Conservation (phyloP, 352 stramenopile genomes). For the Achlya hypogyna region DNA sequence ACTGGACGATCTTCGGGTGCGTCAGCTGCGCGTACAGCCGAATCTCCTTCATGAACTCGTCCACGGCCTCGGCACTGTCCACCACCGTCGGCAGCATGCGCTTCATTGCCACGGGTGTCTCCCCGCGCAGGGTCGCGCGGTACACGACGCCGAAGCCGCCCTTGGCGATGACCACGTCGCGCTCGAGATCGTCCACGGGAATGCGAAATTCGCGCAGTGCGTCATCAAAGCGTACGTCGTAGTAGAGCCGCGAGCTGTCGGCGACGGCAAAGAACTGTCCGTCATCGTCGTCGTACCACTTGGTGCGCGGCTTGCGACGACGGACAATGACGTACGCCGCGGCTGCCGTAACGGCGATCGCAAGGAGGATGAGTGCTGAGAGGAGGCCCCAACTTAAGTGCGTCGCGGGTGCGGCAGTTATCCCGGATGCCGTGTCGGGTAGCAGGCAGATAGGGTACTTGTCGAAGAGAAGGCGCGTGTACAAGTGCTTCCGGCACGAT, state of each 20-base stretch:
- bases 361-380: neutral
- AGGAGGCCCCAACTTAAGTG: neutral
- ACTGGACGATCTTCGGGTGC: conserved; percentile 16
- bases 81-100: neutral
- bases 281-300: conserved; percentile 4
- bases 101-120: neutral
- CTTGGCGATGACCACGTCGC: neutral
- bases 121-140: neutral
- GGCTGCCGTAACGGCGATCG: neutral
- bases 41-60: conserved; percentile 17
- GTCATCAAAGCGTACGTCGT: conserved; percentile 18
- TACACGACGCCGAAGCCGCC: conserved; percentile 20
- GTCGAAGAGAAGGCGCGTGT: conserved; percentile 6
- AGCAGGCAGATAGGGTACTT: conserved; percentile 12
- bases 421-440: neutral
- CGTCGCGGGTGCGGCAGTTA: neutral
- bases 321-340: neutral
- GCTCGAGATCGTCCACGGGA: conserved; percentile 1
- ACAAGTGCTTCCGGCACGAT: neutral
- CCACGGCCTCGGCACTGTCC: neutral
- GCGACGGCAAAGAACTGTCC: neutral
- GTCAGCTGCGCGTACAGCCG: conserved; percentile 10
- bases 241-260: neutral
- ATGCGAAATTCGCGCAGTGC: conserved; percentile 5
- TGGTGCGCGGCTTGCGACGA: neutral